phyloP scores from a whole-genome alignment of 306 rosid genomes.

The Vigna trinervia region DNA sequence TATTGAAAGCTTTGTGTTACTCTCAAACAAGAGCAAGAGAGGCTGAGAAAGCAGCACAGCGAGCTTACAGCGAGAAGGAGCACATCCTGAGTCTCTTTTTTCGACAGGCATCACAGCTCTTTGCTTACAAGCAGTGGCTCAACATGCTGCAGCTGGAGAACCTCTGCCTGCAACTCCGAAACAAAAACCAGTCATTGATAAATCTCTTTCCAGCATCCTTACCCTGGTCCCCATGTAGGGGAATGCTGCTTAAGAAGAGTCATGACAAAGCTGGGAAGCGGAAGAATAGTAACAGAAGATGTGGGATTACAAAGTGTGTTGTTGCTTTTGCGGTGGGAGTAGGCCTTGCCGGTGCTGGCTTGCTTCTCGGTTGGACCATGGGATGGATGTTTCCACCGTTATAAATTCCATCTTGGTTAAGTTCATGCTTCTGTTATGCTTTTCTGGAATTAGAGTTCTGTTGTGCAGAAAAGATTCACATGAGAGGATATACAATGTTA shows the following conservation, averaged over 20 bases:
- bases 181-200: constrained; percentile 61
- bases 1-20: constrained; percentile 84
- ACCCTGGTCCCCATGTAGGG: constrained; percentile 57
- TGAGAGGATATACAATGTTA: constrained; percentile 17
- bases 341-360: constrained; percentile 85
- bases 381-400: constrained; percentile 81
- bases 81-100: constrained; percentile 76
- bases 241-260: constrained; percentile 56
- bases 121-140: constrained; percentile 90
- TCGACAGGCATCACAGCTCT: constrained; percentile 83
- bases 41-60: constrained; percentile 84
- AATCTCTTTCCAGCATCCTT: constrained; percentile 52
- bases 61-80: constrained; percentile 84
- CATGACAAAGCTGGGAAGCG: constrained; percentile 48
- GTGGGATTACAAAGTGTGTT: constrained; percentile 50
- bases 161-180: constrained; percentile 72
- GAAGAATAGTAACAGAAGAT: constrained; percentile 46
- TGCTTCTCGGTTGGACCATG: constrained; percentile 94
- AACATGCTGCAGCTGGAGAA: constrained; percentile 83
- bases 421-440: constrained; percentile 15
- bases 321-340: constrained; percentile 73
- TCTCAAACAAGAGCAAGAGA: constrained; percentile 95
- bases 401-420: constrained; percentile 40
- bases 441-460: constrained; percentile 35
- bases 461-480: constrained; percentile 32